Percentiles rank a stretch among this genome's conserved stretches.
phyloP scores from a whole-genome alignment of 208 protist species.

The Leishmania amazonensis region DNA sequence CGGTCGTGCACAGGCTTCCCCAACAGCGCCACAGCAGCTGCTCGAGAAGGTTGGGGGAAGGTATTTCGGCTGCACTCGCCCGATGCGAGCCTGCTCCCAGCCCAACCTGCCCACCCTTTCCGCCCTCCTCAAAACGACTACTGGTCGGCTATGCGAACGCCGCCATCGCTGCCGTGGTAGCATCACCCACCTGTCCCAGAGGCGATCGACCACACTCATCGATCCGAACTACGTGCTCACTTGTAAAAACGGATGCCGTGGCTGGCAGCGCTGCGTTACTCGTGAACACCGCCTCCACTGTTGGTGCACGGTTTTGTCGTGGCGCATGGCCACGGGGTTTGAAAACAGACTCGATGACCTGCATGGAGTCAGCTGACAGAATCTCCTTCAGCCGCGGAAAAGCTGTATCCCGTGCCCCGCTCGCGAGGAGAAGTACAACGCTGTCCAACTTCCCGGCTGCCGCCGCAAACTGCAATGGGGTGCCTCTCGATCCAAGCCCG shows the following conservation, averaged over 20 bases:
- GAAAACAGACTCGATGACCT: slow-evolving; percentile 28
- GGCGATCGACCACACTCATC: slow-evolving; percentile 9
- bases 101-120: background rate
- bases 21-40: background rate
- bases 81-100: background rate
- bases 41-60: background rate
- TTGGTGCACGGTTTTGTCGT: background rate
- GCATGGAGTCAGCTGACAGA: slow-evolving; percentile 33
- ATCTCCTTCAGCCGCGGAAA: slow-evolving; percentile 63
- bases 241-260: background rate
- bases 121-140: background rate
- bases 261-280: background rate
- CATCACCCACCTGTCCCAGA: background rate
- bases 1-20: no score
- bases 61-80: background rate
- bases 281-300: background rate
- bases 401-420: slow-evolving; percentile 53
- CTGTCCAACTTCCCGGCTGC: slow-evolving; percentile 75
- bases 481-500: slow-evolving; percentile 78
- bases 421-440: slow-evolving; percentile 69
- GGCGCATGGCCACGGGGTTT: slow-evolving; percentile 15
- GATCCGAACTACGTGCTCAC: slow-evolving; percentile 18
- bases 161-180: background rate
- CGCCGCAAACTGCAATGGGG: slow-evolving; percentile 81
- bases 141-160: background rate